Conservation (phyloP, 768 basidiomycete genomes). For the Hirschioporus abietinus region DNA sequence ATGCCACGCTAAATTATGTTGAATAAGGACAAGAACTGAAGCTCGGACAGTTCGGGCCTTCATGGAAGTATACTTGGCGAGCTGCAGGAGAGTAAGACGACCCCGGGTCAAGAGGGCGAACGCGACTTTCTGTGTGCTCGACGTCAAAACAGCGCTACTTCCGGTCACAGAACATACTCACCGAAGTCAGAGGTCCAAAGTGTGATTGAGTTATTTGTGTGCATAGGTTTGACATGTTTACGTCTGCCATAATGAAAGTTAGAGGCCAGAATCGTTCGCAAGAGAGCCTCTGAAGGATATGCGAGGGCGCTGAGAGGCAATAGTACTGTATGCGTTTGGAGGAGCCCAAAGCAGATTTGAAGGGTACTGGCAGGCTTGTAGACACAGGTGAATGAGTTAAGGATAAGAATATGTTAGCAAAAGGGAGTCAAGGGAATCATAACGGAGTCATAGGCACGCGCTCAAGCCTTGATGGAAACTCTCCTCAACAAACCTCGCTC, state of each 20-base stretch:
- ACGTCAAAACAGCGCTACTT: not conserved
- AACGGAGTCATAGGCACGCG: no score
- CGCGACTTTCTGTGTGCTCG: constrained; percentile 54
- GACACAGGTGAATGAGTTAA: no score
- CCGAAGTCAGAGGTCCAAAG: constrained; percentile 62
- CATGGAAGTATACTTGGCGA: constrained; percentile 64
- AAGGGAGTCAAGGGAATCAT: no score
- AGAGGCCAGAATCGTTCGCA: not conserved
- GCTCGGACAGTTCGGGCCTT: constrained; percentile 66
- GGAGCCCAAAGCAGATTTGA: no score
- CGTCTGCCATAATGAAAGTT: constrained; percentile 49
- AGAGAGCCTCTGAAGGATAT: constrained; percentile 2
- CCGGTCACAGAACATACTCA: constrained; percentile 29
- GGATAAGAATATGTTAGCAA: no score
- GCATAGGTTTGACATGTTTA: constrained; percentile 56
- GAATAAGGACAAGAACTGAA: constrained; percentile 71
- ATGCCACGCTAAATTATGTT: constrained; percentile 92
- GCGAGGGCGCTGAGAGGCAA: not conserved
- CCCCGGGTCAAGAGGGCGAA: constrained; percentile 74
- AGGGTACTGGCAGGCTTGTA: no score
- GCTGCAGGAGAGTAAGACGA: constrained; percentile 64
- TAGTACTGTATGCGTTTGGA: no score
- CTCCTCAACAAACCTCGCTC: no score
- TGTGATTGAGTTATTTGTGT: constrained; percentile 57
- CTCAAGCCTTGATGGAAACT: no score